Evolutionary conservation across 371 early-diverging fungal species (phyloP).

Genomic region (Syncephalastrum monosporum): DNA sequence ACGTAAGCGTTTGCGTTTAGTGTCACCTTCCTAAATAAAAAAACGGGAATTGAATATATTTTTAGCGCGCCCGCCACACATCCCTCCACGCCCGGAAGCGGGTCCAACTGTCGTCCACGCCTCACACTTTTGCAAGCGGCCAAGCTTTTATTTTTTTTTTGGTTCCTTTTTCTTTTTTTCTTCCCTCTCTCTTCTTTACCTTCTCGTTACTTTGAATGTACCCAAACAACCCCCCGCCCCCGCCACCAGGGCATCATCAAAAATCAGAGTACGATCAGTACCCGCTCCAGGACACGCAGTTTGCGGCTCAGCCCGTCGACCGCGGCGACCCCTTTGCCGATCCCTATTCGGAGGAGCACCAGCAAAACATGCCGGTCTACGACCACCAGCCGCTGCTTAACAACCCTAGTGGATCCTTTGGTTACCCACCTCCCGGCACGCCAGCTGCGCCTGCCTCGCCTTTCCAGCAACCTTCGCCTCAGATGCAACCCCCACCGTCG

Average conservation of each 20-base stretch:
- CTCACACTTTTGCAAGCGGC: too few species aligned
- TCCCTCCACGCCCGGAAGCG: too few species aligned
- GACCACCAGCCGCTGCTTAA: slow-evolving; percentile 33
- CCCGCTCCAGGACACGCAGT: slow-evolving; percentile 42
- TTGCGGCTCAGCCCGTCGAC: slow-evolving; percentile 34
- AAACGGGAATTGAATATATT: too few species aligned
- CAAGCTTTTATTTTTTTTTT: slow-evolving; percentile 2
- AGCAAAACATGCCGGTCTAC: slow-evolving; percentile 9
- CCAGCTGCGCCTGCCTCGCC: slow-evolving; percentile 8
- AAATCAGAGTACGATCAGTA: slow-evolving; percentile 38
- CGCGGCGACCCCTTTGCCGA: slow-evolving; percentile 42
- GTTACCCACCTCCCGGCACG: background rate
- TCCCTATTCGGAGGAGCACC: slow-evolving; percentile 27
- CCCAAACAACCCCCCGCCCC: slow-evolving; percentile 14
- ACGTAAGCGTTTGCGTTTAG: too few species aligned
- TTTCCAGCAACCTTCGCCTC: background rate
- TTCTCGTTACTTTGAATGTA: slow-evolving; percentile 5
- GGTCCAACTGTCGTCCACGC: too few species aligned
- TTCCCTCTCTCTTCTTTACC: background rate
- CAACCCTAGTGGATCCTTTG: background rate
- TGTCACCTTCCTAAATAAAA: too few species aligned
- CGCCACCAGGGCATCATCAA: slow-evolving; percentile 14
- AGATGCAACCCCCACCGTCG: slow-evolving; percentile 16
- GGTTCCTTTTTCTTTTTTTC: background rate
- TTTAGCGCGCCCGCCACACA: too few species aligned